These are phyloP conservation scores for Pyrenophora seminiperda DNA, from an alignment of 2,329 filamentous ascomycete species.

Conservation along the genomic window DNA sequence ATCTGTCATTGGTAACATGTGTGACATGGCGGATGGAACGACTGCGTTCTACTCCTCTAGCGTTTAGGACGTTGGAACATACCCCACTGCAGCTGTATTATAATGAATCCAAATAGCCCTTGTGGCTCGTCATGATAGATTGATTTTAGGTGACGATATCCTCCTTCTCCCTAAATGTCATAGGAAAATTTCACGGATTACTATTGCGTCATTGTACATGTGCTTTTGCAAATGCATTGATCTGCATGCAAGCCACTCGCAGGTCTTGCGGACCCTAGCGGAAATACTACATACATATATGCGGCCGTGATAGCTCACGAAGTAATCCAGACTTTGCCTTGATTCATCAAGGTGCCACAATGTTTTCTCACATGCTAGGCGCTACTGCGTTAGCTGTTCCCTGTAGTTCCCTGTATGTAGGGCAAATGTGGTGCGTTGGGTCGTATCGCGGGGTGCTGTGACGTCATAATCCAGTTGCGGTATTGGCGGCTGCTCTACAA, in stretches of 20 bases:
- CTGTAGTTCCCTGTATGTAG: slow-evolving; percentile 7
- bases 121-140: not conserved
- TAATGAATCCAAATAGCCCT: not conserved
- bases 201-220: slow-evolving; percentile 5
- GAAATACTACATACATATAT: not conserved
- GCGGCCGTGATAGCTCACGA: not conserved
- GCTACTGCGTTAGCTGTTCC: slow-evolving; percentile 16
- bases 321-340: too few species aligned
- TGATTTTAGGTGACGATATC: too few species aligned
- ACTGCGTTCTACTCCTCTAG: slow-evolving; percentile 3
- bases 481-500: not conserved
- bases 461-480: slow-evolving; percentile 19
- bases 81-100: not conserved
- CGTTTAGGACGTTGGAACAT: slow-evolving; percentile 7
- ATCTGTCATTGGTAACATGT: slow-evolving; percentile 27
- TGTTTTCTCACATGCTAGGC: not conserved
- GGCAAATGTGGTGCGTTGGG: slow-evolving; percentile 5
- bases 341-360: not conserved
- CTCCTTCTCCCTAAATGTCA: too few species aligned
- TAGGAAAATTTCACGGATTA: too few species aligned
- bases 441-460: slow-evolving; percentile 11
- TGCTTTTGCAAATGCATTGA: not conserved
- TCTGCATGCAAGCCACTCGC: too few species aligned
- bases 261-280: not conserved
- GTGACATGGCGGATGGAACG: not conserved